Percentiles rank a stretch among this genome's conserved stretches.
These are phyloP conservation scores for Sedum album DNA, from an alignment of 164 flowering plant species.

Conservation along the genomic window DNA sequence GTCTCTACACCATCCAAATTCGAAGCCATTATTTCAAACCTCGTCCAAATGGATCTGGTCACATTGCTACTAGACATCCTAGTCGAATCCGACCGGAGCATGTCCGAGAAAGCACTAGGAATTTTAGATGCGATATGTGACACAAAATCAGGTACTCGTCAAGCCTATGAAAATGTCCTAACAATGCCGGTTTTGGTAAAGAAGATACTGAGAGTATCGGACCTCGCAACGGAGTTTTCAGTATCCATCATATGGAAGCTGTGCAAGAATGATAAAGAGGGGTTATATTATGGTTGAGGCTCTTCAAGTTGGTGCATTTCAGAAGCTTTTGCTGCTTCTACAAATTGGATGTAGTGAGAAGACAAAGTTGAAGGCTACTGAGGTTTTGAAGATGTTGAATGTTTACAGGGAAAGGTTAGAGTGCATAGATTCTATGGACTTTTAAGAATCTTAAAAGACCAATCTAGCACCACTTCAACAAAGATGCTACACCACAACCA, in stretches of 20 bases:
- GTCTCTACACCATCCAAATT: conserved; percentile 20
- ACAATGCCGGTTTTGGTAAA: conserved; percentile 60
- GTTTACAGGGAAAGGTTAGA: conserved; percentile 33
- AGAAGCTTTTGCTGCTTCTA: conserved; percentile 65
- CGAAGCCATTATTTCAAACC: conserved; percentile 10
- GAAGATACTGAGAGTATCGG: conserved; percentile 55
- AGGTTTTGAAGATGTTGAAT: conserved; percentile 69
- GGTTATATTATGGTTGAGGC: conserved; percentile 43
- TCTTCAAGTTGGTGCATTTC: conserved; percentile 66
- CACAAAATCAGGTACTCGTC: conserved; percentile 24
- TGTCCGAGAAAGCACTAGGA: conserved; percentile 57
- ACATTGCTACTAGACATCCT: conserved; percentile 44
- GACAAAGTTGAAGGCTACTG: conserved; percentile 64
- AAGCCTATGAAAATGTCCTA: conserved; percentile 35
- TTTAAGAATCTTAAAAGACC: conserved; percentile 53
- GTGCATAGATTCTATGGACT: conserved; percentile 63
- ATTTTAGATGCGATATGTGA: conserved; percentile 42
- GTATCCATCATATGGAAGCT: conserved; percentile 66
- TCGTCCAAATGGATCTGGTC: conserved; percentile 44
- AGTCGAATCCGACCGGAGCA: conserved; percentile 44
- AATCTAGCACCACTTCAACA: conserved; percentile 21
- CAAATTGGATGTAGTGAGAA: conserved; percentile 65
- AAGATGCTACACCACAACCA: not conserved
- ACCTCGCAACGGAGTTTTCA: conserved; percentile 53
- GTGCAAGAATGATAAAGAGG: conserved; percentile 28